phyloP scores from a whole-genome alignment of 2,329 filamentous ascomycete species.

The Moelleriella libera region DNA sequence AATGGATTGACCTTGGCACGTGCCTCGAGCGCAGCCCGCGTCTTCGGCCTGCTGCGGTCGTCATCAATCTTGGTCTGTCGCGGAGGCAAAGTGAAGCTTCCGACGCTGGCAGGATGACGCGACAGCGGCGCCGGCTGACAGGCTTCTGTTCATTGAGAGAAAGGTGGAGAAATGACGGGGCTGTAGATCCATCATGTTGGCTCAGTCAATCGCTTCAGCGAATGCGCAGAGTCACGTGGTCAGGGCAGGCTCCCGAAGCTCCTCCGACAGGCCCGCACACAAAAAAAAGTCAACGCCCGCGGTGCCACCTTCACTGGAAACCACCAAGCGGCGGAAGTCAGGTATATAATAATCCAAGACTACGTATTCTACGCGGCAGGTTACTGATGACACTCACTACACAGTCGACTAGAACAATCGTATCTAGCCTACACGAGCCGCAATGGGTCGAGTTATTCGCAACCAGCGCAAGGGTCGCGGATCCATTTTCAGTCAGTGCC shows the following conservation, averaged over 20 bases:
- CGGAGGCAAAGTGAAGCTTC: too few relatives aligned
- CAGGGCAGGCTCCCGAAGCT: constrained; percentile 15
- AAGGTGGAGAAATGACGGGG: not conserved
- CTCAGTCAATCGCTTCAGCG: not conserved
- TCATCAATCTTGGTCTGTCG: too few relatives aligned
- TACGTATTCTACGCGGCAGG: constrained; percentile 6
- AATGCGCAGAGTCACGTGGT: constrained; percentile 18
- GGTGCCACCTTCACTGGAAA: constrained; percentile 7
- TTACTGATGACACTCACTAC: constrained; percentile 4
- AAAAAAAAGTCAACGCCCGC: constrained; percentile 18
- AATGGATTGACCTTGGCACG: too few relatives aligned
- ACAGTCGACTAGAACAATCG: constrained; percentile 18
- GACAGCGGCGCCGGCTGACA: too few relatives aligned
- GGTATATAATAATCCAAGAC: constrained; percentile 17
- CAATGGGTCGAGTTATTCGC: constrained; percentile 48
- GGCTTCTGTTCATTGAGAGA: too few relatives aligned
- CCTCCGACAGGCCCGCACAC: constrained; percentile 16
- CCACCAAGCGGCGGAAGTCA: constrained; percentile 26
- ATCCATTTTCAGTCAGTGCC: constrained; percentile 40
- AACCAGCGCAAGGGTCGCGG: constrained; percentile 50
- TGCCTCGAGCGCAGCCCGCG: too few relatives aligned
- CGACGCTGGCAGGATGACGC: too few relatives aligned
- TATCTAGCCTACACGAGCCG: constrained; percentile 20
- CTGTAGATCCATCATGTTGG: not conserved
- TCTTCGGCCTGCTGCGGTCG: too few relatives aligned